These are phyloP conservation scores for Bruguiera sexangula DNA, from an alignment of 345 rosid genomes.

Conservation along the genomic window DNA sequence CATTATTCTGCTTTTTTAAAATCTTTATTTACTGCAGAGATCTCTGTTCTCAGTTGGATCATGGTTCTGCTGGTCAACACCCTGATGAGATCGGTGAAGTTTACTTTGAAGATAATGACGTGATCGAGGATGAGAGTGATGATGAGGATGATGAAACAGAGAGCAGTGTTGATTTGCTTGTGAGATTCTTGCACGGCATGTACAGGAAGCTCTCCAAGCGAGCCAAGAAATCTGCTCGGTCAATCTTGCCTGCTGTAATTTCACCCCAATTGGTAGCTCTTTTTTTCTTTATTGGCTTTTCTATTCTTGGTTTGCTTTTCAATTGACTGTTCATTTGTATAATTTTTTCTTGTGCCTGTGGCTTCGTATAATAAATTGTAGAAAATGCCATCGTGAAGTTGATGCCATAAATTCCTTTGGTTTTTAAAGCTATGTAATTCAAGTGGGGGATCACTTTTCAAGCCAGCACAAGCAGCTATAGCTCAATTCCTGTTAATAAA, in stretches of 20 bases:
- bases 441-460: too few relatives aligned
- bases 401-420: too few relatives aligned
- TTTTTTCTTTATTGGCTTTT: neutral
- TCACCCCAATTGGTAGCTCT: constrained; percentile 56
- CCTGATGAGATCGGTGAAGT: constrained; percentile 34
- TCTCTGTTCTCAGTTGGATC: constrained; percentile 31
- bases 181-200: constrained; percentile 62
- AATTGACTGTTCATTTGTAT: neutral
- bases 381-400: neutral
- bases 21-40: neutral
- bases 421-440: too few relatives aligned
- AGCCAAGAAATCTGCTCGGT: constrained; percentile 67
- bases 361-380: neutral
- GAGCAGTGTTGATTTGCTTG: constrained; percentile 66
- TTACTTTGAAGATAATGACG: constrained; percentile 38
- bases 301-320: neutral
- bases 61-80: constrained; percentile 31
- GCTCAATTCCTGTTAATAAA: too few relatives aligned
- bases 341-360: neutral
- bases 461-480: too few relatives aligned
- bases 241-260: constrained; percentile 57
- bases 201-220: constrained; percentile 59
- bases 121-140: constrained; percentile 39
- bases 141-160: constrained; percentile 52
- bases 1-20: neutral